Conservation (phyloP, 495 filamentous ascomycete species). For the Cercophora samala region DNA sequence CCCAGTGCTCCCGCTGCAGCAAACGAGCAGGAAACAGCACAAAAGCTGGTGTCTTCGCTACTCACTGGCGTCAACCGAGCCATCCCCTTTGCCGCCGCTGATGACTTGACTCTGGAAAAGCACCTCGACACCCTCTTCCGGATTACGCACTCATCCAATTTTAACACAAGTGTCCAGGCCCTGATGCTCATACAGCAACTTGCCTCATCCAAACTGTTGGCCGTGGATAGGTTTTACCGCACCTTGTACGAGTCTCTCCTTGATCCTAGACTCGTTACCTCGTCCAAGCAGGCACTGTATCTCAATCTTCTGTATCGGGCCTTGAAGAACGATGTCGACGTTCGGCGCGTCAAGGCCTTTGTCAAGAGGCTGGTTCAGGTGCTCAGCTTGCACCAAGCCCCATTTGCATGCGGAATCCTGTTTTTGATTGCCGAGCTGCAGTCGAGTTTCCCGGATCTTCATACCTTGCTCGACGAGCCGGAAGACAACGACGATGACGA, state of each 20-base stretch:
- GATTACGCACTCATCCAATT: slow-evolving; percentile 96
- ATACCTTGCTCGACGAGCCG: slow-evolving; percentile 66
- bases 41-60: slow-evolving; percentile 87
- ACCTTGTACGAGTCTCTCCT: slow-evolving; percentile 93
- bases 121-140: slow-evolving; percentile 91
- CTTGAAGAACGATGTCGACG: slow-evolving; percentile 79
- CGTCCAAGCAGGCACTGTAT: slow-evolving; percentile 93
- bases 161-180: slow-evolving; percentile 96
- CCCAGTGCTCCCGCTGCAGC: slow-evolving; percentile 18
- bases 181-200: slow-evolving; percentile 95
- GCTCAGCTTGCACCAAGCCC: slow-evolving; percentile 79
- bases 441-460: slow-evolving; percentile 68
- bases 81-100: slow-evolving; percentile 82
- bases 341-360: slow-evolving; percentile 90
- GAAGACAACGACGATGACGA: slow-evolving; percentile 56
- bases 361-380: slow-evolving; percentile 88
- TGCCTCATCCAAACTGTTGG: slow-evolving; percentile 67
- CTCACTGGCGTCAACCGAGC: slow-evolving; percentile 94
- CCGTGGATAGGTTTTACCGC: slow-evolving; percentile 86
- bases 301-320: slow-evolving; percentile 86
- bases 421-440: slow-evolving; percentile 83
- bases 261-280: slow-evolving; percentile 79
- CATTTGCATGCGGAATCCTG: slow-evolving; percentile 85
- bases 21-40: slow-evolving; percentile 58
- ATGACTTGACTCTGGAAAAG: slow-evolving; percentile 73